These are phyloP conservation scores for Termitomyces sp. DNA, from an alignment of 768 basidiomycete genomes.

Conservation along the genomic window DNA sequence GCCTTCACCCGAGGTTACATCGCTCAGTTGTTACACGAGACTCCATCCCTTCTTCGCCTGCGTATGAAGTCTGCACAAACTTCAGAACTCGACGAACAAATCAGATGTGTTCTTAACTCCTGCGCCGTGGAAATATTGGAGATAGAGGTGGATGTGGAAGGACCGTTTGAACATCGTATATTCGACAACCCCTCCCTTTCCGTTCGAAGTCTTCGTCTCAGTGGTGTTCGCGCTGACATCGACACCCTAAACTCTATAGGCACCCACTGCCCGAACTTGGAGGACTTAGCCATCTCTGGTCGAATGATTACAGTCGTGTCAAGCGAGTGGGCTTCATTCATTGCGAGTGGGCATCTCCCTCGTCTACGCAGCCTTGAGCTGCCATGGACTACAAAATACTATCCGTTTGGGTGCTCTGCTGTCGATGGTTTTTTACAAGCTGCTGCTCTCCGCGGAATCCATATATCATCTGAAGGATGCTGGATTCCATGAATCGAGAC, in stretches of 20 bases:
- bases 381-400: constrained; percentile 35
- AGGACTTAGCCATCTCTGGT: constrained; percentile 37
- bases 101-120: constrained; percentile 34
- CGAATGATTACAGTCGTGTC: constrained; percentile 32
- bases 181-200: constrained; percentile 26
- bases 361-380: constrained; percentile 30
- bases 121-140: constrained; percentile 39
- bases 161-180: constrained; percentile 20
- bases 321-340: constrained; percentile 38
- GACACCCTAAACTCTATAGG: constrained; percentile 31
- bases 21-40: constrained; percentile 33
- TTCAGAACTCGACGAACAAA: constrained; percentile 34
- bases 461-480: constrained; percentile 5
- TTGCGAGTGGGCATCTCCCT: constrained; percentile 30
- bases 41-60: constrained; percentile 31
- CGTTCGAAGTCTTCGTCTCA: constrained; percentile 38
- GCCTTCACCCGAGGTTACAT: constrained; percentile 37
- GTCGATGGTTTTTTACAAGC: constrained; percentile 15
- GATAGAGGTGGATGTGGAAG: constrained; percentile 35
- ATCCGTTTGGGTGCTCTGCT: constrained; percentile 29
- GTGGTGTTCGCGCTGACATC: constrained; percentile 35
- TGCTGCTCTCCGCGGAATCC: constrained; percentile 17
- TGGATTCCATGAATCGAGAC: neutral
- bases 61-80: constrained; percentile 30
- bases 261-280: constrained; percentile 31